These are phyloP conservation scores for Pseudoscleropodium purum DNA, from an alignment of 225 moss, liverwort and hornwort species.

Conservation along the genomic window DNA sequence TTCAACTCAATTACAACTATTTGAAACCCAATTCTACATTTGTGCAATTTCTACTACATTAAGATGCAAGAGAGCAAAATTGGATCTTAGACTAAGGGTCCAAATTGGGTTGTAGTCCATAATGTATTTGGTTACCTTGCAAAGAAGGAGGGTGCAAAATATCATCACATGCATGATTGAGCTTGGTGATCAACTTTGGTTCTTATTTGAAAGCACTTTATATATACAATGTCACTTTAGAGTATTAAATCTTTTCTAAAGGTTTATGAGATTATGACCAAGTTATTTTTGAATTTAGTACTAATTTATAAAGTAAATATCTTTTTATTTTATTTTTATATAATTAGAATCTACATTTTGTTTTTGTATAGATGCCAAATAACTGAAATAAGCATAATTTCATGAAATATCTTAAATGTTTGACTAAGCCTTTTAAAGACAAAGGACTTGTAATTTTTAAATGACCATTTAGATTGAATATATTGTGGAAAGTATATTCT, in stretches of 20 bases:
- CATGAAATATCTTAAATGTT: background rate
- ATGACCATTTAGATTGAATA: background rate
- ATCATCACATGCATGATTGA: background rate
- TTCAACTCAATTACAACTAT: no score
- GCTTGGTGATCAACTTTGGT: accelerated
- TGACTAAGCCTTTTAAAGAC: background rate
- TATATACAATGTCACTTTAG: background rate
- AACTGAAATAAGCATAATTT: accelerated
- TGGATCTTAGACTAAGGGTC: no score
- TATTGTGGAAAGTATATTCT: background rate
- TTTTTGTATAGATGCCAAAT: accelerated
- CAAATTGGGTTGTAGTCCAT: accelerated
- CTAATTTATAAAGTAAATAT: background rate
- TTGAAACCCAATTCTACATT: background rate
- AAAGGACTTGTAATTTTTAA: background rate
- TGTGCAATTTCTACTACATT: background rate
- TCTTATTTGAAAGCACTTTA: background rate
- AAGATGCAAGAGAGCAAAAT: no score
- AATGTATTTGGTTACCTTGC: background rate
- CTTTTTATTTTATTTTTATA: background rate
- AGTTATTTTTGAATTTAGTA: background rate
- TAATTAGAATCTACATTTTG: background rate
- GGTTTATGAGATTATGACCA: accelerated
- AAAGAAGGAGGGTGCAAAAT: background rate
- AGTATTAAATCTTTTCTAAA: accelerated